Percentiles rank a stretch among this genome's conserved stretches.
Evolutionary conservation across 805 yeast genomes (phyloP).

Genomic region (Metschnikowia bowlesiae): DNA sequence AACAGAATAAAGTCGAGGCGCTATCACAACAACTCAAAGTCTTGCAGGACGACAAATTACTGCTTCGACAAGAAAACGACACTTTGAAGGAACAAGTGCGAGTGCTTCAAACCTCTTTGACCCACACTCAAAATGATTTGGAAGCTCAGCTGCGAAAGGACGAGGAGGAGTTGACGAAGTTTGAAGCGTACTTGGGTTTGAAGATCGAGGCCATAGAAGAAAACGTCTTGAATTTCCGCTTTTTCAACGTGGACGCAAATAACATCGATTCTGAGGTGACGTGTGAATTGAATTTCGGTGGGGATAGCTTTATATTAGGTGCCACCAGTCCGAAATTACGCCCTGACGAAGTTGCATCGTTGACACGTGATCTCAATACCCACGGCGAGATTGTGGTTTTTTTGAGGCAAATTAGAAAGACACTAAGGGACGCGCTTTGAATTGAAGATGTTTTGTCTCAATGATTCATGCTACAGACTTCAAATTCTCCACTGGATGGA

Average conservation of each 20-base stretch:
- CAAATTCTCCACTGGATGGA: neutral
- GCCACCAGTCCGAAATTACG: constrained; percentile 12
- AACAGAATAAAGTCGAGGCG: constrained; percentile 26
- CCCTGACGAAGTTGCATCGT: constrained; percentile 5
- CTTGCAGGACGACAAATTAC: neutral
- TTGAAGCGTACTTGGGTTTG: constrained; percentile 54
- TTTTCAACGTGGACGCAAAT: constrained; percentile 44
- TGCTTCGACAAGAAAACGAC: constrained; percentile 1
- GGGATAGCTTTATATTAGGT: constrained; percentile 19
- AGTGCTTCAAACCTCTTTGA: constrained; percentile 28
- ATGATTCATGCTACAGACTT: neutral
- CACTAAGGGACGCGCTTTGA: constrained; percentile 6
- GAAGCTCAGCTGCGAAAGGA: constrained; percentile 44
- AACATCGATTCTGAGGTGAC: constrained; percentile 39
- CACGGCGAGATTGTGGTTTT: constrained; percentile 15
- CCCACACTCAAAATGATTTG: constrained; percentile 30
- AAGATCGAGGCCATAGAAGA: constrained; percentile 47
- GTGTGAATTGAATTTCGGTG: constrained; percentile 44
- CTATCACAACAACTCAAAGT: neutral
- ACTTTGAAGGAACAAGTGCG: constrained; percentile 30
- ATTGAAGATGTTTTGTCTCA: neutral
- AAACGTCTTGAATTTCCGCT: constrained; percentile 45
- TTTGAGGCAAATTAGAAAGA: constrained; percentile 11
- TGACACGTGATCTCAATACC: constrained; percentile 10
- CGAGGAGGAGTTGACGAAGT: constrained; percentile 47